Conservation (phyloP, 202 grass and related monocot genomes). For the Sporobolus alterniflorus region DNA sequence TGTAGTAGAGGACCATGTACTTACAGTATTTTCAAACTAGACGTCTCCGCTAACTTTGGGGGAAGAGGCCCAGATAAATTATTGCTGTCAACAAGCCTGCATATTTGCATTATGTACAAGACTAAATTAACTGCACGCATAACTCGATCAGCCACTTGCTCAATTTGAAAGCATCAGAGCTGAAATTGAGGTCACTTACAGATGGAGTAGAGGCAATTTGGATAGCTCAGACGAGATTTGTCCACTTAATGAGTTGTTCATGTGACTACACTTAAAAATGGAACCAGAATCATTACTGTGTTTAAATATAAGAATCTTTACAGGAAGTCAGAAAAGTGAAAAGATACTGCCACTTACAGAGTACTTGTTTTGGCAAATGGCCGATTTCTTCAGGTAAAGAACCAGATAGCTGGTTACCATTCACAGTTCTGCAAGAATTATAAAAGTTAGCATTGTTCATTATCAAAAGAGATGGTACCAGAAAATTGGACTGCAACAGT, state of each 20-base stretch:
- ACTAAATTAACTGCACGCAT: constrained; percentile 8
- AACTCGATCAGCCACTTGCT: constrained; percentile 30
- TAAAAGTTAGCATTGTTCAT: constrained; percentile 1
- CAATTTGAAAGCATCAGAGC: constrained; percentile 14
- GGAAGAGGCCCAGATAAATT: constrained; percentile 97
- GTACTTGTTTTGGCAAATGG: constrained; percentile 71
- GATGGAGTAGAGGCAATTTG: constrained; percentile 60
- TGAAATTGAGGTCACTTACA: constrained; percentile 61
- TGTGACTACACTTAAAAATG: constrained; percentile 63
- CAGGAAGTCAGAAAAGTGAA: constrained; percentile 11
- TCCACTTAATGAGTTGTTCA: constrained; percentile 99
- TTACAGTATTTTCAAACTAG: constrained; percentile 77
- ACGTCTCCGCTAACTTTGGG: constrained; percentile 51
- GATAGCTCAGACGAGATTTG: constrained; percentile 82
- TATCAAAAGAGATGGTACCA: neutral
- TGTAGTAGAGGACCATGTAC: constrained; percentile 27
- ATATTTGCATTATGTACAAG: constrained; percentile 34
- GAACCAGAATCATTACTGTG: constrained; percentile 31
- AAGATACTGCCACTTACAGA: constrained; percentile 68
- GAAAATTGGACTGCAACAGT: neutral
- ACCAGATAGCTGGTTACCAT: constrained; percentile 81
- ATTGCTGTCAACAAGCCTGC: constrained; percentile 90
- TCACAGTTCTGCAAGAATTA: constrained; percentile 77
- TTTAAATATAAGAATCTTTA: constrained; percentile 28
- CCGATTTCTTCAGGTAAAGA: constrained; percentile 90